A percentile compares a stretch with the other conserved stretches of the same genome.
These are phyloP conservation scores for Leccinum fallax DNA, from an alignment of 1,284 basidiomycete species.

Conservation along the genomic window DNA sequence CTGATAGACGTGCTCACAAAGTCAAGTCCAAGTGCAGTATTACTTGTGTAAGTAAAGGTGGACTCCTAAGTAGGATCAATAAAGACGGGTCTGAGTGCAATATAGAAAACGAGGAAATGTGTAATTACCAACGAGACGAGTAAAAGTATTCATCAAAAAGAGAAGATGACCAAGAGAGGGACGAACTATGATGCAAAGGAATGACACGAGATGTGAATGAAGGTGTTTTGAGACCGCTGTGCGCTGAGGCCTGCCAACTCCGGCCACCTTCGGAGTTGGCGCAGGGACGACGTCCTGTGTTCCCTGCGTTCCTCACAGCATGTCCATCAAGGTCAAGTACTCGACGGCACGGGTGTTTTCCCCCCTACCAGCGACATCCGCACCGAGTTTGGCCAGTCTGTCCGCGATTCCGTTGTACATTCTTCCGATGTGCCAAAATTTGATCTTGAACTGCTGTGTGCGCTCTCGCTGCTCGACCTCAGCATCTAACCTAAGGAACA, in stretches of 20 bases:
- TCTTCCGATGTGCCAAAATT: background rate
- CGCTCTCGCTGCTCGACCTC: background rate
- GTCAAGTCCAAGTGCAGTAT: too few species aligned
- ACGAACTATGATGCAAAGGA: too few species aligned
- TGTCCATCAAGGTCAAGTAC: background rate
- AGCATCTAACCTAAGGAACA: background rate
- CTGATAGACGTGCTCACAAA: too few species aligned
- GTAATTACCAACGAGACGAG: too few species aligned
- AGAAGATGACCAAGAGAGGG: too few species aligned
- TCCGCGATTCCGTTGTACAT: background rate
- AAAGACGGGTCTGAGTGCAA: too few species aligned
- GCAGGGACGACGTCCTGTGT: background rate
- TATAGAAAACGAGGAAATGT: too few species aligned
- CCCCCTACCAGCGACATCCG: background rate
- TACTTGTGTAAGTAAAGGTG: too few species aligned
- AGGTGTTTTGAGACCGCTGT: background rate
- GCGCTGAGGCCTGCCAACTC: background rate
- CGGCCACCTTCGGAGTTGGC: background rate
- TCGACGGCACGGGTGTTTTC: background rate
- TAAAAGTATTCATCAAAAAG: too few species aligned
- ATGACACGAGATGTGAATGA: background rate
- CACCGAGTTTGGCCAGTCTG: background rate
- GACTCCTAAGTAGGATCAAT: too few species aligned
- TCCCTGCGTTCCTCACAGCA: too few species aligned
- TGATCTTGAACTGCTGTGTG: background rate